Base-by-base conservation (phyloP, 2,329 filamentous ascomycete species). In the Cladophialophora bantiana region DNA sequence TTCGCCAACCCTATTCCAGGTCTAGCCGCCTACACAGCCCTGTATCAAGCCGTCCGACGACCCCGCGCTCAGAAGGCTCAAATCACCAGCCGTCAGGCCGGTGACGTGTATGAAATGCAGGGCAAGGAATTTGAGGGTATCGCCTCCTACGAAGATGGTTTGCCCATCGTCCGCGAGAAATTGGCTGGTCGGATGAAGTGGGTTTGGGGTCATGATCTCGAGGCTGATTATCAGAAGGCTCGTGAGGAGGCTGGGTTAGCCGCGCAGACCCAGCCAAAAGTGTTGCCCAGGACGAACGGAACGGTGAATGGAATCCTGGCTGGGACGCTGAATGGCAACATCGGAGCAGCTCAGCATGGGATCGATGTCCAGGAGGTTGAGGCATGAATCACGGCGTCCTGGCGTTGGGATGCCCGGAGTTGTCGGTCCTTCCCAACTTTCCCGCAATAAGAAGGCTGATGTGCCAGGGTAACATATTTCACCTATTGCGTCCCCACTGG, bases 41-140 rank as follows among this genome's bases (percentile, higher is more conserved):
- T 67, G 2, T 69, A 69, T 26, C 64, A 69, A 18, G 40, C 48
- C 12, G 61, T 69, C 5, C 67, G 67, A 10, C 57, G 59, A 2
- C 67, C 67, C n/a, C 64, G 67, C 20, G 64, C 67, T 5, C 59
- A 69, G 32, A 64, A 59, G 26, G 64, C 63, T 20, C 63, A 63
- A 38, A 20, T 36, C 42, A 67, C 67, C 20, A 55, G 40, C 34
- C 53, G 63, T 48, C 54, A 69, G 26, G 67, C 64, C 6, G 67
- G 59, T 15, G 64, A 69, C 77, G 76, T 42, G 67, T 80, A 79
- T 65, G 76, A 80, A 70, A 70, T 79, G 70, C 73, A 77, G 68
- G 71, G 74, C 15, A 71, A 73, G 15, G 75, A 75, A 26, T 72
- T 81, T 70, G 62, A 71, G n/a, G 75, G 73, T 34, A 70, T 76